Evolutionary conservation across 176 grass and related monocot species (phyloP), one percentile per base, ranked within the genome.

Genomic region (Aegilops longissima): DNA sequence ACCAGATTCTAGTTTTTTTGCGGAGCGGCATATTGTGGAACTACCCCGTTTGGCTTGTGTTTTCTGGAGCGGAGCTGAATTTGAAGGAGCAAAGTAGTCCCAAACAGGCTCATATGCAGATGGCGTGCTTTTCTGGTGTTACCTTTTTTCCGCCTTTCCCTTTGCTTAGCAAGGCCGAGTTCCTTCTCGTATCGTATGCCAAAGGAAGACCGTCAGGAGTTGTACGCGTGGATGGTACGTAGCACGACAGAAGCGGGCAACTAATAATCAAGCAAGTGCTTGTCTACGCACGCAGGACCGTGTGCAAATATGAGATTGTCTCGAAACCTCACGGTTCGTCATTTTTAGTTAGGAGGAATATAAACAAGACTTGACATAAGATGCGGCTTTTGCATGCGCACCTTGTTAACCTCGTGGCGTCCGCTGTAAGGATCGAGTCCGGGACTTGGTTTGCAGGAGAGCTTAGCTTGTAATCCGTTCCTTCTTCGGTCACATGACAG

Each of bases 91-190:
- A 25, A 25, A 25, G 25, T 25, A 25, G 25, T 25, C 25, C 25
- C 25, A 25, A 25, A 1, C 25, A 25, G 25, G 25, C 25, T 25
- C 25, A 9, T 42, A 42, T 16, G 47, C 16, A 4, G 12, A 51
- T 51, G 4, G 47, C 47, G 44, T 56, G 42, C 29, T 33, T 54
- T 52, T 33, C 17, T 62, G 36, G 58, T 83, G 3, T 39, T 18
- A 6, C 2, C 30, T 56, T 29, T 85, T 85, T 14, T n/a, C 65
- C 2, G 5, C 1, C 33, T 13, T 51, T 38, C 65, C 23, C 87
- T 34, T 89, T 80, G 87, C 82, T 85, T 89, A 76, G 42, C 77
- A 20, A n/a, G 9, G 45, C 1, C 16, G 77, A 68, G 82, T 81
- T 76, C 82, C 77, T 40, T 69, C 61, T 21, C 45, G 77, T 34